phyloP scores from a whole-genome alignment of 805 yeast species.

The Candida khao-thaluensis region DNA sequence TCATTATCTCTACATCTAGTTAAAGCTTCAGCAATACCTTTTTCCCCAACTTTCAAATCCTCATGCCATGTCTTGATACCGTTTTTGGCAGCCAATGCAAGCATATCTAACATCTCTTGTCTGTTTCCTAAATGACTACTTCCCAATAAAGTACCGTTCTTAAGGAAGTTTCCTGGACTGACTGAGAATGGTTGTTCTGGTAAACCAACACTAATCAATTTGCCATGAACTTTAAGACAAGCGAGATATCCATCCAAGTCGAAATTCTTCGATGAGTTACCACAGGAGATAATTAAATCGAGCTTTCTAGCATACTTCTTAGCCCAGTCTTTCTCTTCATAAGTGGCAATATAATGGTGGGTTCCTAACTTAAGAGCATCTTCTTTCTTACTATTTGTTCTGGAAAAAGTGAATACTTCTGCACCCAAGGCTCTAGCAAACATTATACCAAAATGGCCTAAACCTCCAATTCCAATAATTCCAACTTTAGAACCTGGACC shows the following conservation, averaged over 20 bases:
- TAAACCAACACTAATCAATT: conserved; percentile 27
- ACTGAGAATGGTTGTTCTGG: conserved; percentile 24
- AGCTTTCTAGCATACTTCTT: conserved; percentile 32
- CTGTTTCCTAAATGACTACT: conserved; percentile 36
- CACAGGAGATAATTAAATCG: conserved; percentile 55
- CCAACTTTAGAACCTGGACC: conserved; percentile 48
- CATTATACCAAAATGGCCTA: conserved; percentile 63
- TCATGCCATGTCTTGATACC: conserved; percentile 37
- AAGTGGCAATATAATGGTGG: conserved; percentile 45
- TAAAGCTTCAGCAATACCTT: conserved; percentile 34
- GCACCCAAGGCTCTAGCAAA: conserved; percentile 64
- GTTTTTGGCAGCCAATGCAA: conserved; percentile 37
- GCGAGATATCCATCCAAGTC: conserved; percentile 50
- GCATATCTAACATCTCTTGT: conserved; percentile 36
- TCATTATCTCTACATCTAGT: conserved; percentile 32
- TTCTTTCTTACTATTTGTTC: conserved; percentile 27
- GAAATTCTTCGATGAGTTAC: conserved; percentile 50
- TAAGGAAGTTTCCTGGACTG: conserved; percentile 26
- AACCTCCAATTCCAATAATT: conserved; percentile 64
- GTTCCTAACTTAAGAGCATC: conserved; percentile 35
- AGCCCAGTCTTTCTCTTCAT: conserved; percentile 44
- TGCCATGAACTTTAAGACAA: conserved; percentile 27
- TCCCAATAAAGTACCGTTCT: conserved; percentile 29
- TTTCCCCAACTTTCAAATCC: conserved; percentile 34
- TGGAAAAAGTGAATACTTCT: conserved; percentile 30